Conservation (phyloP, 1,284 basidiomycete genomes). For the Xerocomus amazonicus region DNA sequence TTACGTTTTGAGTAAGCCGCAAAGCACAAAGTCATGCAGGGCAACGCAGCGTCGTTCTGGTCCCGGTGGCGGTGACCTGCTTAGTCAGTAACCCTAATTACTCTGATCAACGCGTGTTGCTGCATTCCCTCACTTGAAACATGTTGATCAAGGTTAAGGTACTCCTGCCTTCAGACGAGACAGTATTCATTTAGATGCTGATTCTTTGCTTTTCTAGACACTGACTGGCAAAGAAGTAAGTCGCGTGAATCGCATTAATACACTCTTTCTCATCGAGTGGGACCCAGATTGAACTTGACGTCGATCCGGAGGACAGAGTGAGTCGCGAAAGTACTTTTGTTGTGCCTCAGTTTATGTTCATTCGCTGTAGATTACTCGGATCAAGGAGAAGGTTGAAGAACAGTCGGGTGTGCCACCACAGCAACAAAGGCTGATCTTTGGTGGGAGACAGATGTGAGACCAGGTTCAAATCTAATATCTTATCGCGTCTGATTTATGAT, state of each 20-base stretch:
- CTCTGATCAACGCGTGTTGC: not conserved
- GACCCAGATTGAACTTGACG: constrained; percentile 89
- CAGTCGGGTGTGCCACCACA: not conserved
- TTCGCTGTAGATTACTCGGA: constrained; percentile 73
- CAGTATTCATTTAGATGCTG: not conserved
- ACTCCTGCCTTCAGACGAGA: not conserved
- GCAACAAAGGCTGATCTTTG: constrained; percentile 49
- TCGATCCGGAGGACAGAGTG: constrained; percentile 89
- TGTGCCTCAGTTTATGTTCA: not conserved
- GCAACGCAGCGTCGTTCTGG: too few species aligned
- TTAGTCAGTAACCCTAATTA: constrained; percentile 18
- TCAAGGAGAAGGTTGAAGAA: constrained; percentile 66
- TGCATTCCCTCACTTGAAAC: not conserved
- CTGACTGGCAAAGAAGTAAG: constrained; percentile 89
- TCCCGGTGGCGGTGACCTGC: not conserved
- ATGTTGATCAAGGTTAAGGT: not conserved
- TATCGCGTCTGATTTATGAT: constrained; percentile 5
- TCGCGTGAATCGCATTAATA: not conserved
- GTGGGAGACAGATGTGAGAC: constrained; percentile 92
- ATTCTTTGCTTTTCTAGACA: constrained; percentile 51
- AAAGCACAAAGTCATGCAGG: too few species aligned
- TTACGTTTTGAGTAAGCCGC: too few species aligned
- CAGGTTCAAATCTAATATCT: not conserved
- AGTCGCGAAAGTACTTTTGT: constrained; percentile 14
- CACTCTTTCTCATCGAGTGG: constrained; percentile 9